Conservation (phyloP, 495 filamentous ascomycete species). For the Chaetomium fimeti region DNA sequence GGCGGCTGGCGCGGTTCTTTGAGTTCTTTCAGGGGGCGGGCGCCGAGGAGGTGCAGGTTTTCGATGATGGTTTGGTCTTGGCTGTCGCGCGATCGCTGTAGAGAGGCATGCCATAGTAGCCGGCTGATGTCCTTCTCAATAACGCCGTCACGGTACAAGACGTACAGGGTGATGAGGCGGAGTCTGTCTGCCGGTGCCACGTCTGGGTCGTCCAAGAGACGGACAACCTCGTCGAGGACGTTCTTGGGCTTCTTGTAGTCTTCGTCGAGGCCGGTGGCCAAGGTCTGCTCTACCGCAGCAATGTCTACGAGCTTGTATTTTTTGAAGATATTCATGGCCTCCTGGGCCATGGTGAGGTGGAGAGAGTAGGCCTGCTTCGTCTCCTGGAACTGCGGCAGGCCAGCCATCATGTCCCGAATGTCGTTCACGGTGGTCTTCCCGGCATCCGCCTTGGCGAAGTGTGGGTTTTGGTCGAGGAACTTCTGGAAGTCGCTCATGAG, state of each 20-base stretch:
- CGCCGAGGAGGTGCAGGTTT: constrained; percentile 82
- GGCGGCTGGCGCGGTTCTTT: constrained; percentile 69
- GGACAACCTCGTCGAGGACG: constrained; percentile 77
- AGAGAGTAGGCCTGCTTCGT: constrained; percentile 94
- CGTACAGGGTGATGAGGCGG: constrained; percentile 78
- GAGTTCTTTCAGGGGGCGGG: constrained; percentile 66
- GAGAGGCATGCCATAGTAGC: constrained; percentile 76
- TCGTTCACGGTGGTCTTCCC: constrained; percentile 76
- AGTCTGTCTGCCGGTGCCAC: constrained; percentile 70
- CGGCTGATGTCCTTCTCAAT: constrained; percentile 81
- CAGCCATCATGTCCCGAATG: constrained; percentile 95
- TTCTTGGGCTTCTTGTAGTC: constrained; percentile 89
- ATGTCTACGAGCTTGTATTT: constrained; percentile 79
- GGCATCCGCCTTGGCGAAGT: constrained; percentile 73
- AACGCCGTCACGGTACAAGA: constrained; percentile 85
- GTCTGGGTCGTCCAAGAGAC: constrained; percentile 77
- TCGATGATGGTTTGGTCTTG: constrained; percentile 65
- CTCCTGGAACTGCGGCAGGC: constrained; percentile 88
- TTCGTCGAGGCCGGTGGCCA: constrained; percentile 91
- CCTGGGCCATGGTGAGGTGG: constrained; percentile 96
- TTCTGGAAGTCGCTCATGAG: constrained; percentile 88
- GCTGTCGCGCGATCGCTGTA: constrained; percentile 55
- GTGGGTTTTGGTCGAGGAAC: constrained; percentile 89
- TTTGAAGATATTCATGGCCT: constrained; percentile 91
- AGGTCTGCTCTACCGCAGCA: constrained; percentile 76